Conservation (phyloP, 495 filamentous ascomycete genomes). For the Trichoderma reesei region DNA sequence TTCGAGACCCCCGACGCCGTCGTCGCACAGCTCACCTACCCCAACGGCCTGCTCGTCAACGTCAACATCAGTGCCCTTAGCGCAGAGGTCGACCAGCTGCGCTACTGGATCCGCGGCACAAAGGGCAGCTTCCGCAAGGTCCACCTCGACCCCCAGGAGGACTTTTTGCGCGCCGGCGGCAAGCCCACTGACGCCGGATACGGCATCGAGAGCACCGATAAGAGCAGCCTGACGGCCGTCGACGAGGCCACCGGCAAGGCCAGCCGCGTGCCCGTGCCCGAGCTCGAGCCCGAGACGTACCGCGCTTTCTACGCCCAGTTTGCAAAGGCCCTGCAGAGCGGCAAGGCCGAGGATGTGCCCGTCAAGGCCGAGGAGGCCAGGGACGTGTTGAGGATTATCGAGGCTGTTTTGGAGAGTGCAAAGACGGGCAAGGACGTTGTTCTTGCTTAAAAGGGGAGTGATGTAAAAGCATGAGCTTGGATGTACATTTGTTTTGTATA, state of each 20-base stretch:
- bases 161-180: constrained; percentile 61
- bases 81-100: constrained; percentile 57
- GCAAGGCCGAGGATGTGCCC: constrained; percentile 49
- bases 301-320: constrained; percentile 62
- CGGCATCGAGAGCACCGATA: constrained; percentile 47
- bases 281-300: constrained; percentile 62
- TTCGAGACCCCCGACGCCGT: constrained; percentile 56
- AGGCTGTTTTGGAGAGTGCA: constrained; percentile 60
- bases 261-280: constrained; percentile 40
- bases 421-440: constrained; percentile 51
- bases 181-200: constrained; percentile 55
- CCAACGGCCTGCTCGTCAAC: constrained; percentile 47
- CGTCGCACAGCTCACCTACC: constrained; percentile 60
- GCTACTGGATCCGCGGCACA: constrained; percentile 74
- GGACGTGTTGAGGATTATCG: constrained; percentile 65
- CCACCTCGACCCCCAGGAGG: constrained; percentile 73
- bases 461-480: background rate
- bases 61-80: constrained; percentile 63
- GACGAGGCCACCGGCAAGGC: constrained; percentile 27
- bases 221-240: constrained; percentile 32
- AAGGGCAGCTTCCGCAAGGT: constrained; percentile 76
- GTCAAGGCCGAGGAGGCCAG: constrained; percentile 63
- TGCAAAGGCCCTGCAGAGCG: constrained; percentile 52
- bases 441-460: constrained; percentile 17
- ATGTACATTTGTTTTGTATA: background rate